Percentiles rank a stretch among this genome's conserved stretches.
phyloP scores from a whole-genome alignment of 2,329 filamentous ascomycete species.

The Diaporthe ampelina region DNA sequence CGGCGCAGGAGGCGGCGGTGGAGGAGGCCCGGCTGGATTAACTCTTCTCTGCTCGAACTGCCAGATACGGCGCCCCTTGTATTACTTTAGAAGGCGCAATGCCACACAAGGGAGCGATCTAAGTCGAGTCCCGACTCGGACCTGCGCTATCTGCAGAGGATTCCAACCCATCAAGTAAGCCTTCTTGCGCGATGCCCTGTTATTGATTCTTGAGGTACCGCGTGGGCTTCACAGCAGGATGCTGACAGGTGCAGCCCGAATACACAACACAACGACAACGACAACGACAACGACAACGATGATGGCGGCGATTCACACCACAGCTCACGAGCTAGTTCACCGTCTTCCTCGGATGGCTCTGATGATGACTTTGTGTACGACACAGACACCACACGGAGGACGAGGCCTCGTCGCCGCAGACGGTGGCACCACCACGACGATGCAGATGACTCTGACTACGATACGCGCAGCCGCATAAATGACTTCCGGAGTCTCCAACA shows the following conservation, averaged over 20 bases:
- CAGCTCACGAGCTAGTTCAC: too few relatives aligned
- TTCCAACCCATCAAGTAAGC: neutral
- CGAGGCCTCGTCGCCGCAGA: too few relatives aligned
- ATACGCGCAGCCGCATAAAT: neutral
- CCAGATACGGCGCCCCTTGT: neutral
- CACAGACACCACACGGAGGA: too few relatives aligned
- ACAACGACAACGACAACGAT: too few relatives aligned
- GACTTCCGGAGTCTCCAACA: neutral
- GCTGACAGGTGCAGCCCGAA: neutral
- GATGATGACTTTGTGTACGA: too few relatives aligned
- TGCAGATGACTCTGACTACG: neutral
- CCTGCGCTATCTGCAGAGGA: neutral
- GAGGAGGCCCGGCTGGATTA: too few relatives aligned
- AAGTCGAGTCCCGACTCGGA: neutral
- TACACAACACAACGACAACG: too few relatives aligned
- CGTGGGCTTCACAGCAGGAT: neutral
- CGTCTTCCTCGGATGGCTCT: too few relatives aligned
- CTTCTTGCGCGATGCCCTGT: neutral
- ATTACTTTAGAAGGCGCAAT: neutral
- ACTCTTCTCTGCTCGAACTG: neutral
- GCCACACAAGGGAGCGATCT: neutral
- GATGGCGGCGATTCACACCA: too few relatives aligned
- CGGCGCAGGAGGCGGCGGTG: too few relatives aligned
- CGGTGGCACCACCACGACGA: neutral
- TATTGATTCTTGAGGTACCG: neutral